Base-by-base conservation (phyloP, 75 land plant genomes). In the Picea sitchensis region DNA sequence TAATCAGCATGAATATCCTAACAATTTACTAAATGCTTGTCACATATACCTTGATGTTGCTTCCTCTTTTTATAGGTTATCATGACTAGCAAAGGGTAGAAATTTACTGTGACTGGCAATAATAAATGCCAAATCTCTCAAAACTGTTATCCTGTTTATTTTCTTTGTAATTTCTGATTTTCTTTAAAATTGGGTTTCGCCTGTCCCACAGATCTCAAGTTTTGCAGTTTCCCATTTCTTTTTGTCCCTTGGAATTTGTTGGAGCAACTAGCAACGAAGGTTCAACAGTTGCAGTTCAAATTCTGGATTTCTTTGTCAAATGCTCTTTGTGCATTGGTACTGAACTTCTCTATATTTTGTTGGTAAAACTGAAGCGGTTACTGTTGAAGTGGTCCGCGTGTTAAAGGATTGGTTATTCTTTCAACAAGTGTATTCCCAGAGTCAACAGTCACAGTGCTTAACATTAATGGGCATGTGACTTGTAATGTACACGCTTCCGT, bases 321-420 rank as follows among this genome's bases (percentile, higher is more conserved):
- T 86, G 94, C 96, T 14, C 84, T 92, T 47, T 92, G 94, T 86
- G 96, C 96, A 56, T 71, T 94, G 68, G 96, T 91, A 31, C 82
- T 94, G 86, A 94, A 94, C 80, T 85, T 94, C 84, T 88, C 92
- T 14, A 90, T 92, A 36, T 94, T 94, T 82, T 72, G 88, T 94
- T 80, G 96, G 96, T 61, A 87, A 94, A 82, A 94, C 97, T 58
- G 92, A 92, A 62, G 94, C 96, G n/a, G 90, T 94, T 12, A 94
- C 96, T 61, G 88, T 94, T n/a, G 81, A 94, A 61, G 96, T 94
- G 73, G 96, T 92, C 80, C 94, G 96, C 61, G 94, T 94, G 65
- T 82, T 94, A 67, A 92, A 94, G 80, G 96, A 94, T 78, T 92
- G 96, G 94, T 88, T 94, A 78, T 80, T 94, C 91, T 95, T 76